Base-by-base conservation (phyloP, 345 rosid species). In the Hypericum androsaemum region DNA sequence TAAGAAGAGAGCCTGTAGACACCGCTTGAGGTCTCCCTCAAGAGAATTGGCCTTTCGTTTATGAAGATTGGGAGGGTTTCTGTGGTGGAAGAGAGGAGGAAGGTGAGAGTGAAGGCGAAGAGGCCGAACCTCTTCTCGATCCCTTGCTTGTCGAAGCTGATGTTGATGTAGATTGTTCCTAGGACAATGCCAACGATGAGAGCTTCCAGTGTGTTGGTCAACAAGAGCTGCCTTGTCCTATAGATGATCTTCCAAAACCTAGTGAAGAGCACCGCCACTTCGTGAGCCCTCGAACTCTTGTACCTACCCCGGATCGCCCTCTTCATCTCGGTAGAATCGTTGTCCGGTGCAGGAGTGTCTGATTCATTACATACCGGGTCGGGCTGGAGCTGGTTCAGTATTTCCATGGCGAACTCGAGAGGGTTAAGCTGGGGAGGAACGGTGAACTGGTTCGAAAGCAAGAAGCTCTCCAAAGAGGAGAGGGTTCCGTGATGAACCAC, bases 1-100 rank as follows among this genome's bases (percentile, higher is more conserved):
- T 87, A 86, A 5, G 96, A 84, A 5, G 98, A 90, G 40, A 90
- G 77, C 39, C 96, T 69, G 43, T 90, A 90, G 55, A 84, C 74
- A 2, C 97, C 96, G 14, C 89, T 77, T 0, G 98, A 86, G 16
- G 96, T 71, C 70, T 90, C 96, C 57, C 82, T 64, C 6, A 90
- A 55, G 12, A 90, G 64, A 56, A 90, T 82, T 5, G 88, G 92
- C 57, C 98, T 69, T 70, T 87, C 96, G 58, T 82, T 80, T 71
- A 90, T 79, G 82, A 86, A 90, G 68, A 90, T 79, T 0, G 98
- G 96, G 5, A 90, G 88, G 13, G 96, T 79, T 64, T 89, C 96
- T 0, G 96, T 89, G n/a, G 89, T 86, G 39, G 95, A 79, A 22
- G 98, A 89, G 50, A 89, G 92, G 54, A 86, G 96, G 56, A 89